Conservation (phyloP, 2,329 filamentous ascomycete genomes). For the Epichloe baconii region DNA sequence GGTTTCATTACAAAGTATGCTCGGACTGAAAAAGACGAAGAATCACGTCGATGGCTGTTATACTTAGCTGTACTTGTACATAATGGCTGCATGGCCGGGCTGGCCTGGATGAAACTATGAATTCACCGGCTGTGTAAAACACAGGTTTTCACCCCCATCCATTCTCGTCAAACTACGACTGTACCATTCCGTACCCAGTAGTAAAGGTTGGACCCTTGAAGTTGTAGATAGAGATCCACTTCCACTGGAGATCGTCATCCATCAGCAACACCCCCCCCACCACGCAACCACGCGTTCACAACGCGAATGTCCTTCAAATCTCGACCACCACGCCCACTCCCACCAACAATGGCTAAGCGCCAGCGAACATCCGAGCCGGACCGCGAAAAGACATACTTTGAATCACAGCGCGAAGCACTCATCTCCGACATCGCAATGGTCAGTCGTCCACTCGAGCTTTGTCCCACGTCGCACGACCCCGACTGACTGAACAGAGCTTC, state of each 20-base stretch:
- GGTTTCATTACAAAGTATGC: constrained; percentile 5
- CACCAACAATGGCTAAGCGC: constrained; percentile 6
- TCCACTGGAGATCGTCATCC: no score
- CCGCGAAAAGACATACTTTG: constrained; percentile 50
- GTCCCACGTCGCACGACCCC: not conserved
- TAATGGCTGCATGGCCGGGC: not conserved
- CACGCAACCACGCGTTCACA: not conserved
- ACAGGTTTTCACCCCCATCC: not conserved
- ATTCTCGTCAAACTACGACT: no score
- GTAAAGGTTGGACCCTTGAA: no score
- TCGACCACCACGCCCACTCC: not conserved
- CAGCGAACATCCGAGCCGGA: constrained; percentile 10
- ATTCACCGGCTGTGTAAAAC: not conserved
- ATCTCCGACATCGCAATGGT: constrained; percentile 63
- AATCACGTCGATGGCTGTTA: not conserved
- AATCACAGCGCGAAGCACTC: constrained; percentile 60
- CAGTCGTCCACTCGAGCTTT: constrained; percentile 7
- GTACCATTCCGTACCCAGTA: no score
- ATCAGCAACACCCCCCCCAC: not conserved
- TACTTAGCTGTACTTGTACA: not conserved
- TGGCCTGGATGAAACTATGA: not conserved
- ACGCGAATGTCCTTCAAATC: not conserved
- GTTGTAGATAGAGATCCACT: no score
- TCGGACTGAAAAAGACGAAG: constrained; percentile 6
- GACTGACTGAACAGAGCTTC: constrained; percentile 40